Evolutionary conservation across 805 yeast genomes (phyloP).

Genomic region (Wickerhamiella spandovensis): DNA sequence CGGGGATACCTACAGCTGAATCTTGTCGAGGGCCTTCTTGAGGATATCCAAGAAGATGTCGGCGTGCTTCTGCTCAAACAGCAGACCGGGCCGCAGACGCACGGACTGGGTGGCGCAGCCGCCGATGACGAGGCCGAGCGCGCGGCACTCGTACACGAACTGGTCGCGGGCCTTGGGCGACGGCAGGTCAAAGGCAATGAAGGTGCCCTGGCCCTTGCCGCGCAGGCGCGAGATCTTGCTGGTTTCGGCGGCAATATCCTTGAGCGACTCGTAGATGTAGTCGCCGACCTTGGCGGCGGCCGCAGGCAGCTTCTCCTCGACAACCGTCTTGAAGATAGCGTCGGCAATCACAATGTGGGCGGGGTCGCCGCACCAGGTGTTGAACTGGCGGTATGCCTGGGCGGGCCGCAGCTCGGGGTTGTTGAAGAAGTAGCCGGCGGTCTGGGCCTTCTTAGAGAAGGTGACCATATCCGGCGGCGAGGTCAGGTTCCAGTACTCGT

Average conservation of each 20-base stretch:
- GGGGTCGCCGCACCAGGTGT: slow-evolving; percentile 92
- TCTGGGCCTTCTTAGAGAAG: slow-evolving; percentile 78
- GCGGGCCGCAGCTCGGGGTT: slow-evolving; percentile 61
- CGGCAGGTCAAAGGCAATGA: slow-evolving; percentile 67
- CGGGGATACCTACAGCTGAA: neutral
- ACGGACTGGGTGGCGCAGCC: slow-evolving; percentile 73
- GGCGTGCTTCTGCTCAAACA: slow-evolving; percentile 70
- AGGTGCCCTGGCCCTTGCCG: slow-evolving; percentile 65
- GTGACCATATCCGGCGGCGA: slow-evolving; percentile 77
- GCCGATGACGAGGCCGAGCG: slow-evolving; percentile 64
- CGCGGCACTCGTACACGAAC: slow-evolving; percentile 46
- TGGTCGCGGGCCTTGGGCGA: slow-evolving; percentile 43
- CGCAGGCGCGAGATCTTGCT: slow-evolving; percentile 47
- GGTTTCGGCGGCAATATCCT: slow-evolving; percentile 37
- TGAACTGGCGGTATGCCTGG: slow-evolving; percentile 76
- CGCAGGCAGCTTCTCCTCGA: slow-evolving; percentile 43
- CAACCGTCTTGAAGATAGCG: slow-evolving; percentile 54
- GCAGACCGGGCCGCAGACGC: slow-evolving; percentile 68
- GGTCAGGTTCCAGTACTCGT: slow-evolving; percentile 65
- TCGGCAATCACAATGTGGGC: slow-evolving; percentile 64
- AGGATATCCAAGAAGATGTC: slow-evolving; percentile 43
- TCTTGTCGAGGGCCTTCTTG: slow-evolving; percentile 23
- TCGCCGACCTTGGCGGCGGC: slow-evolving; percentile 50
- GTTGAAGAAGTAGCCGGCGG: slow-evolving; percentile 77
- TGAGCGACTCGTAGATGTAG: slow-evolving; percentile 48